Percentiles rank a stretch among this genome's conserved stretches.
These are phyloP conservation scores for Wallemia mellicola DNA, from an alignment of 1,284 basidiomycete species.

Conservation along the genomic window DNA sequence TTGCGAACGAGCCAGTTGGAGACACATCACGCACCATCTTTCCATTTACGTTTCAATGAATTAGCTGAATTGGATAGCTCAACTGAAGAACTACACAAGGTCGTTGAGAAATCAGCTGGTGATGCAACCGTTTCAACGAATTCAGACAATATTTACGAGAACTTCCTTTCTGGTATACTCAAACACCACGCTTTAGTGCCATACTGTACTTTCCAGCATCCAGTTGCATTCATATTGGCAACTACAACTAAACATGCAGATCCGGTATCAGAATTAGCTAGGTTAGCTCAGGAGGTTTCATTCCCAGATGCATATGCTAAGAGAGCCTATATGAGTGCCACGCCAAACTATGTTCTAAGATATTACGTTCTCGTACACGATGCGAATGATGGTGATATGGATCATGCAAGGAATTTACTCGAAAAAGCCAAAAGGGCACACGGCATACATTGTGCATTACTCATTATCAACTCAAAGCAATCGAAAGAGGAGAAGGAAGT, in stretches of 20 bases:
- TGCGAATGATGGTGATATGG: neutral
- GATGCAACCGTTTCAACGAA: neutral
- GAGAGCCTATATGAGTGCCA: neutral
- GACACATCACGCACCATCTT: neutral
- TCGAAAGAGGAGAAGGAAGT: neutral
- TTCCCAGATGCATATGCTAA: neutral
- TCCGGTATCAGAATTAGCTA: neutral
- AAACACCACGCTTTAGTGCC: neutral
- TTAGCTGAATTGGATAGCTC: conserved; percentile 1
- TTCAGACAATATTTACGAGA: neutral
- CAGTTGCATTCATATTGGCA: neutral
- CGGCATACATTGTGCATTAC: neutral
- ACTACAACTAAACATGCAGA: neutral
- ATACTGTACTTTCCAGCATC: neutral
- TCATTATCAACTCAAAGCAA: neutral
- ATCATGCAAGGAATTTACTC: neutral
- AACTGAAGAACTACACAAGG: neutral
- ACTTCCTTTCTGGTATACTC: neutral
- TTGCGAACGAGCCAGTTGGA: neutral
- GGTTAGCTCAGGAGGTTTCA: neutral
- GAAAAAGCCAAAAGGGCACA: neutral
- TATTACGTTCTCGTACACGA: conserved; percentile 1
- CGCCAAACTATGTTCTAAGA: neutral
- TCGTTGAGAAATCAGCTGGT: neutral
- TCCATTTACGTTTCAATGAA: neutral